Percentiles rank a stretch among this genome's conserved stretches.
Evolutionary conservation across 129 eudicot genomes (phyloP).

Genomic region (Tanacetum coccineum): DNA sequence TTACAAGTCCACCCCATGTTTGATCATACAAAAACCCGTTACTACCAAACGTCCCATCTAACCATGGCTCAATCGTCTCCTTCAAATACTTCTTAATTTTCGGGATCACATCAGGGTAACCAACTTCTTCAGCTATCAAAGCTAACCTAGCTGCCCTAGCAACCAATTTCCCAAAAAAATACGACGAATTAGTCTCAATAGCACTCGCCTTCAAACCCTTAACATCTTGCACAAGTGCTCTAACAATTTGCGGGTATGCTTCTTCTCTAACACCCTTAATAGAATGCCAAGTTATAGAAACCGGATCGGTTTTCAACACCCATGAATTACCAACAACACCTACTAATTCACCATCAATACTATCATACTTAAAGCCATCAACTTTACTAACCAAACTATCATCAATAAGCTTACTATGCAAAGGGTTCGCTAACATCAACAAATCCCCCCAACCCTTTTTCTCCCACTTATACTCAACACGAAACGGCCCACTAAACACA

Average conservation of each 20-base stretch:
- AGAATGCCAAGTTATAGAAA: slow-evolving; percentile 82
- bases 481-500: slow-evolving; percentile 35
- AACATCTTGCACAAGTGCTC: slow-evolving; percentile 65
- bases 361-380: slow-evolving; percentile 58
- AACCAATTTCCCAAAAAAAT: slow-evolving; percentile 71
- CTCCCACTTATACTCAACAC: slow-evolving; percentile 64
- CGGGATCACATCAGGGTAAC: slow-evolving; percentile 50
- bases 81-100: slow-evolving; percentile 56
- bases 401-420: slow-evolving; percentile 32
- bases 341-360: slow-evolving; percentile 89
- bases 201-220: slow-evolving; percentile 37
- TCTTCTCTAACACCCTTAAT: slow-evolving; percentile 49
- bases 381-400: slow-evolving; percentile 35
- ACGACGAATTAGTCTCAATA: slow-evolving; percentile 64
- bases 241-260: slow-evolving; percentile 38
- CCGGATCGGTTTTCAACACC: slow-evolving; percentile 64
- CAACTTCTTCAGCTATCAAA: slow-evolving; percentile 77
- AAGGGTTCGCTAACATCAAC: slow-evolving; percentile 58
- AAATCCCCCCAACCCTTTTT: slow-evolving; percentile 68
- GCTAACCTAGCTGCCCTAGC: slow-evolving; percentile 88
- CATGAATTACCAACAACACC: slow-evolving; percentile 89
- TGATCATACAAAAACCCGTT: slow-evolving; percentile 71
- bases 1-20: slow-evolving; percentile 80
- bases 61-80: slow-evolving; percentile 76
- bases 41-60: slow-evolving; percentile 64